Evolutionary conservation across 305 asterid species (phyloP).

Genomic region (Ilex paraguariensis): DNA sequence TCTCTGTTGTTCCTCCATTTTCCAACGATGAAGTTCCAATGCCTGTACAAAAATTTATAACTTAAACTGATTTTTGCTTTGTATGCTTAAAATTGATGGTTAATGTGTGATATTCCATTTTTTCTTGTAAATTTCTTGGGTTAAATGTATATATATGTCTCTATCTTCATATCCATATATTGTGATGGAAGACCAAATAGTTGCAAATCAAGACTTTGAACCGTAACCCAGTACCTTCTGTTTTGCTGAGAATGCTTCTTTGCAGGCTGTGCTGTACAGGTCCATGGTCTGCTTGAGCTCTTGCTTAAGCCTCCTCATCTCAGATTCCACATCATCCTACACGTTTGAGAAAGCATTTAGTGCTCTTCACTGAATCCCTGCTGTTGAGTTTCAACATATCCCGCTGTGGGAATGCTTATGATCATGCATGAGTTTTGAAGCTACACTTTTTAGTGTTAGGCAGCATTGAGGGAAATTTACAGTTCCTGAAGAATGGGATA

Average conservation of each 20-base stretch:
- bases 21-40: constrained; percentile 11
- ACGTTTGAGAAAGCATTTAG: constrained; percentile 3
- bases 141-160: too few species aligned
- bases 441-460: too few species aligned
- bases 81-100: too few species aligned
- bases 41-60: constrained; percentile 1
- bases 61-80: not conserved
- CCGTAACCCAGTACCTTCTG: constrained; percentile 6
- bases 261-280: constrained; percentile 62
- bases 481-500: too few species aligned
- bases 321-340: constrained; percentile 88
- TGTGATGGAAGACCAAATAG: not conserved
- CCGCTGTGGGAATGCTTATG: not conserved
- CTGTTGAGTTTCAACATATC: not conserved
- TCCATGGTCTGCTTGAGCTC: constrained; percentile 94
- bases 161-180: not conserved
- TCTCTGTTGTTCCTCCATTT: constrained; percentile 10
- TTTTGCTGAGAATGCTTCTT: constrained; percentile 13
- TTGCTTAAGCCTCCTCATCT: constrained; percentile 87
- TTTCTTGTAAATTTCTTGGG: too few species aligned
- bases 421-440: not conserved
- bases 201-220: not conserved
- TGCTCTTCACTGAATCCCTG: not conserved
- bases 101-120: too few species aligned
- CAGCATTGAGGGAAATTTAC: too few species aligned